These are phyloP conservation scores for Tuber melanosporum DNA, from an alignment of 495 filamentous ascomycete species.

Conservation along the genomic window DNA sequence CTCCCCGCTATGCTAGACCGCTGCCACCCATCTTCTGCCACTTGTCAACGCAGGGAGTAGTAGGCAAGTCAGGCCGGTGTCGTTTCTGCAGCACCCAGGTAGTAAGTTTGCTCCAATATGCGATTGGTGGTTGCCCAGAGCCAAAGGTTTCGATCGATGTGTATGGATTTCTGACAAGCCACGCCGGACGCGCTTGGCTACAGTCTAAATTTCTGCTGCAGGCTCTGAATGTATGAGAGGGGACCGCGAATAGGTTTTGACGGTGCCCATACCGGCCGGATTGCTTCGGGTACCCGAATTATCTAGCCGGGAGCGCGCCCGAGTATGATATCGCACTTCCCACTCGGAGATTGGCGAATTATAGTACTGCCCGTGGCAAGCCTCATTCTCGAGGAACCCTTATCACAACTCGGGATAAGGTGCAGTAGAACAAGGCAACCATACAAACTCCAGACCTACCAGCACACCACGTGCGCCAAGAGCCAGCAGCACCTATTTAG, in stretches of 20 bases:
- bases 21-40: too few relatives aligned
- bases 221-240: neutral
- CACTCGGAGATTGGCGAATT: neutral
- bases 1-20: too few relatives aligned
- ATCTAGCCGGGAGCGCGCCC: too few relatives aligned
- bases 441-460: neutral
- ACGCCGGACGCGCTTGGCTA: neutral
- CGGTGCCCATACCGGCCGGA: too few relatives aligned
- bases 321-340: too few relatives aligned
- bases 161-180: neutral
- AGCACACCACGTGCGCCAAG: neutral
- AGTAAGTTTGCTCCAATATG: neutral
- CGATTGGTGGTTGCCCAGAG: neutral
- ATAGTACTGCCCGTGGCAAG: neutral
- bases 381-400: neutral
- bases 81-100: neutral
- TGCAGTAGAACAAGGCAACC: neutral
- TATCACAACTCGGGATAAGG: neutral
- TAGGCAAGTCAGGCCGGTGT: too few relatives aligned
- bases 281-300: neutral
- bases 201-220: neutral
- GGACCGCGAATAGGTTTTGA: neutral
- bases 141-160: neutral
- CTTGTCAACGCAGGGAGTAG: too few relatives aligned
- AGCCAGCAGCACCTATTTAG: neutral